Evolutionary conservation across 192 early-diverging fungal species (phyloP), one percentile per base, ranked within the genome.

Genomic region (Irineochytrium annulatum): DNA sequence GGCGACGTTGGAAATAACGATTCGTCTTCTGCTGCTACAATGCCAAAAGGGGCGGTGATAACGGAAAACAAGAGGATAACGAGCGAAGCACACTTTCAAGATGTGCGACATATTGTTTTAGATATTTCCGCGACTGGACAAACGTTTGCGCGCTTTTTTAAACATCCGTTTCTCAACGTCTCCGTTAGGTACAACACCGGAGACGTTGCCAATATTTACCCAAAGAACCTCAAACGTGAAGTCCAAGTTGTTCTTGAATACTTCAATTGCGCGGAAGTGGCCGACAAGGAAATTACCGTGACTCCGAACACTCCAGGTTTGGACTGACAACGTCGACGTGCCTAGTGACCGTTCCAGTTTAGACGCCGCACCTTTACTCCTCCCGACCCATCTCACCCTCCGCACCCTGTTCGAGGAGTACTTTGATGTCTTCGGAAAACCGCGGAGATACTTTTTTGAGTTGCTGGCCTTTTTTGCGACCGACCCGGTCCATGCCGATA

Each of bases 401-500:
- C 83, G 92, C 1, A 75, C 78, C 35, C 77, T 96, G n/a, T 80
- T 92, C 53, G 76, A 80, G 14, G 57, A 82, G 44, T 73, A 90
- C 59, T 70, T 99, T 57, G 93, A 96, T 71, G 82, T 95, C 19
- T 91, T 84, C 63, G 87, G 86, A 2, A 85, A 87, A 0, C 96
- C 96, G 8, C 74, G 88, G 20, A 74, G 92, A 37, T 93, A 91
- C 31, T 96, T 98, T 77, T 96, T 98, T 57, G 85, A 93, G 58
- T 80, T 94, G 35, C 70, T 95, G 16, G 60, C 81, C 19, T 90
- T 86, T 61, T 98, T 98, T 73, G 81, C 88, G 3, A 41, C 67
- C 19, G 79, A 79, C 48, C 55, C 65, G 34, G 44, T 67, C 52
- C 92, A 95, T 43, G 79, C 76, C 6, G 90, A 91, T 43, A 88